A percentile compares a stretch with the other conserved stretches of the same genome.
Evolutionary conservation across 176 grass and related monocot species (phyloP).

Genomic region (Rhynchospora tenuis): DNA sequence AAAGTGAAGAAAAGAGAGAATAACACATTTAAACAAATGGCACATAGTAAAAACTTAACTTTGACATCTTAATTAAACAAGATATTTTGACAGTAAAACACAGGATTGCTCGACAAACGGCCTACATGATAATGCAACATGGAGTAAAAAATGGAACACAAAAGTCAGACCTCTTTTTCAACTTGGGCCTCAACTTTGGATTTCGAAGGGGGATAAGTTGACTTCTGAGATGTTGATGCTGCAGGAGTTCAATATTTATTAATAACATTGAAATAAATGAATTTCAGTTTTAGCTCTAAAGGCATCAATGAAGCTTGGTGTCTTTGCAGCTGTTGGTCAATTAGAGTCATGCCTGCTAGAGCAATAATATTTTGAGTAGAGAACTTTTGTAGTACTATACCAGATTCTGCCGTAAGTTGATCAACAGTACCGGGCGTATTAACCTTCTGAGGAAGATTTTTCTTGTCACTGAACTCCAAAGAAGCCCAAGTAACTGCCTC

Average conservation of each 20-base stretch:
- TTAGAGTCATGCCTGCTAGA: background rate
- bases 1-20: background rate
- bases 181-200: slow-evolving; percentile 47
- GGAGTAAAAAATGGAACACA: background rate
- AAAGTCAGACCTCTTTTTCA: slow-evolving; percentile 34
- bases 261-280: background rate
- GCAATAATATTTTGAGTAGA: background rate
- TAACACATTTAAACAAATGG: background rate
- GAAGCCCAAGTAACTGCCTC: slow-evolving; percentile 40
- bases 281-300: background rate
- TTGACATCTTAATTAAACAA: background rate
- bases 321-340: background rate
- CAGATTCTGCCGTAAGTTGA: background rate
- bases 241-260: slow-evolving; percentile 3
- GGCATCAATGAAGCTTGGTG: background rate
- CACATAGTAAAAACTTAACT: background rate
- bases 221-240: slow-evolving; percentile 27
- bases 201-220: slow-evolving; percentile 40
- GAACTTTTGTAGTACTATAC: no score
- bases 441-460: slow-evolving; percentile 33
- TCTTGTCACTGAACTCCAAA: slow-evolving; percentile 33
- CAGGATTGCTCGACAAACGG: background rate
- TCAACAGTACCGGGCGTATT: slow-evolving; percentile 27
- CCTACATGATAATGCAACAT: background rate
- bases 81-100: background rate